phyloP scores from a whole-genome alignment of 2,329 filamentous ascomycete species.

The Trichoderma asperellum region DNA sequence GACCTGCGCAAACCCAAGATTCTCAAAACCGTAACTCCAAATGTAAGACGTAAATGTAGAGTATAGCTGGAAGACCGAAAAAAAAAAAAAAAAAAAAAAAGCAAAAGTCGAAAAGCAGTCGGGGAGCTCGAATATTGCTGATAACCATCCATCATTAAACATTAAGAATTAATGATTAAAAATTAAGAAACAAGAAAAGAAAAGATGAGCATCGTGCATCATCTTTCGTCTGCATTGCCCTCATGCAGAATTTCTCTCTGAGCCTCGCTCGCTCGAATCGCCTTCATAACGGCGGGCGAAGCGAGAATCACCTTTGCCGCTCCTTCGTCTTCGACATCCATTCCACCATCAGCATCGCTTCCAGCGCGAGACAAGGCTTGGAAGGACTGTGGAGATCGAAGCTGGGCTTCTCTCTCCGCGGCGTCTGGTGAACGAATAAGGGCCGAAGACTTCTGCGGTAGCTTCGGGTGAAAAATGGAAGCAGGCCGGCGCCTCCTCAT shows the following conservation, averaged over 20 bases:
- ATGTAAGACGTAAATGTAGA: neutral
- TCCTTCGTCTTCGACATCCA: constrained; percentile 8
- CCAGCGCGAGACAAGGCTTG: constrained; percentile 9
- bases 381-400: constrained; percentile 24
- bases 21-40: neutral
- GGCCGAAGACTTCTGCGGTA: constrained; percentile 24
- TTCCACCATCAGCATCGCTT: neutral
- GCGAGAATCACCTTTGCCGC: constrained; percentile 13
- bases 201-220: constrained; percentile 11
- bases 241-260: constrained; percentile 10
- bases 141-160: constrained; percentile 15
- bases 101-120: constrained; percentile 8
- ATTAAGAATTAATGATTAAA: constrained; percentile 17
- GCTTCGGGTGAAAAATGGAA: constrained; percentile 24
- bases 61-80: neutral
- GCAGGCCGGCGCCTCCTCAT: constrained; percentile 28
- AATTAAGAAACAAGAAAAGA: neutral
- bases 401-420: constrained; percentile 23
- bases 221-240: constrained; percentile 26
- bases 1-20: constrained; percentile 24
- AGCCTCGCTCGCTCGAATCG: constrained; percentile 17
- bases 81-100: neutral
- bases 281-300: constrained; percentile 28
- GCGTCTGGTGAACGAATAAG: constrained; percentile 25
- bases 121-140: constrained; percentile 22